These are phyloP conservation scores for Entomortierella parvispora DNA, from an alignment of 192 early-diverging fungal species.

Conservation along the genomic window DNA sequence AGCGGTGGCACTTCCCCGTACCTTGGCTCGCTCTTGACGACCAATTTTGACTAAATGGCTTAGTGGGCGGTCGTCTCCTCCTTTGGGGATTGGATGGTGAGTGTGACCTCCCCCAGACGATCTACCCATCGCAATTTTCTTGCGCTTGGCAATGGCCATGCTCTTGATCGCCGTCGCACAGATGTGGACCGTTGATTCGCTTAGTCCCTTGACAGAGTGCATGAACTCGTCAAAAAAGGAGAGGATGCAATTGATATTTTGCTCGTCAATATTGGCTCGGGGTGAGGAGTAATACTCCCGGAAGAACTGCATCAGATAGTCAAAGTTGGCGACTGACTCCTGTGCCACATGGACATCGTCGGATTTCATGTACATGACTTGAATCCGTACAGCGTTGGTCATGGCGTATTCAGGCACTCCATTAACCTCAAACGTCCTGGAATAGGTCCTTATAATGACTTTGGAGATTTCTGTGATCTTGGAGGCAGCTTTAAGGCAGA, in stretches of 20 bases:
- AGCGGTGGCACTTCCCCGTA: constrained; percentile 5
- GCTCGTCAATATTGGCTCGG: constrained; percentile 23
- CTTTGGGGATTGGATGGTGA: neutral
- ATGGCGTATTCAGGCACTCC: constrained; percentile 24
- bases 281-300: constrained; percentile 36
- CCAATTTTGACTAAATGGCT: constrained; percentile 42
- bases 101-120: neutral
- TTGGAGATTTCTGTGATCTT: constrained; percentile 34
- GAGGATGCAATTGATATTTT: constrained; percentile 38
- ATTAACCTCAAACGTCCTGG: constrained; percentile 18
- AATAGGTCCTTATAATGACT: constrained; percentile 22
- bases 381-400: constrained; percentile 32
- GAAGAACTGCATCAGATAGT: constrained; percentile 33
- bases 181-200: constrained; percentile 40
- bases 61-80: constrained; percentile 14
- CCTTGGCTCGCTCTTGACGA: constrained; percentile 24
- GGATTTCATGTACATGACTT: constrained; percentile 44
- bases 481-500: constrained; percentile 41
- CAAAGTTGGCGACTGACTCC: constrained; percentile 17
- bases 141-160: constrained; percentile 37
- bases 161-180: constrained; percentile 45
- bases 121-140: constrained; percentile 17
- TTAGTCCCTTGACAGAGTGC: constrained; percentile 30
- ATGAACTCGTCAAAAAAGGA: constrained; percentile 49
- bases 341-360: constrained; percentile 13